phyloP scores from a whole-genome alignment of 2,329 filamentous ascomycete genomes.

The Xylaria sp. region DNA sequence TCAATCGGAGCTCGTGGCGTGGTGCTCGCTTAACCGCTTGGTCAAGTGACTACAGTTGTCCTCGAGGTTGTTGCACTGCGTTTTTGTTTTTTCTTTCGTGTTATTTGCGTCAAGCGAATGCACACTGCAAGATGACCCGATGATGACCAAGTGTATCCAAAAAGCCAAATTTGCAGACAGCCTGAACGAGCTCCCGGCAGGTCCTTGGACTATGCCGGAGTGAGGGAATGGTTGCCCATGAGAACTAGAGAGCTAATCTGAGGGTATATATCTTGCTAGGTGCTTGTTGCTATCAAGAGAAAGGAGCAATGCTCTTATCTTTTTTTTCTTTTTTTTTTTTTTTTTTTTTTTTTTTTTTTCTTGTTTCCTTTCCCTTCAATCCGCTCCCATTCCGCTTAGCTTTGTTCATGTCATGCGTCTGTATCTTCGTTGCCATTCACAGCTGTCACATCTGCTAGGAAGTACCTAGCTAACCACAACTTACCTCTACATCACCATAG shows the following conservation, averaged over 20 bases:
- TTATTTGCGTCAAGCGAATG: constrained; percentile 38
- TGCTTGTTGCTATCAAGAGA: background rate
- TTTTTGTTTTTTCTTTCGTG: constrained; percentile 33
- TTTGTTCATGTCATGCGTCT: background rate
- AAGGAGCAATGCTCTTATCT: background rate
- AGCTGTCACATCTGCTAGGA: background rate
- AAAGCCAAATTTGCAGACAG: constrained; percentile 70
- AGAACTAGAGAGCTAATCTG: constrained; percentile 70
- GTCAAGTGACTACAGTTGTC: constrained; percentile 38
- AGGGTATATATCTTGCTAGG: constrained; percentile 53
- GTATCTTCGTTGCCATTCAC: background rate
- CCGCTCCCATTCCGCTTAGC: background rate
- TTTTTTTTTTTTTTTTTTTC: too few relatives aligned
- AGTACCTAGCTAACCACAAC: background rate
- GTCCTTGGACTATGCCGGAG: constrained; percentile 27
- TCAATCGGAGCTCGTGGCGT: constrained; percentile 63
- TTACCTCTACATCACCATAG: background rate
- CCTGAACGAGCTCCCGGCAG: constrained; percentile 45
- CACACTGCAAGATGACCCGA: constrained; percentile 53
- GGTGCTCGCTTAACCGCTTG: constrained; percentile 39
- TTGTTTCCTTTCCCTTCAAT: too few relatives aligned
- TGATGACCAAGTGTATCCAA: constrained; percentile 65
- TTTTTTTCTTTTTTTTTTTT: background rate
- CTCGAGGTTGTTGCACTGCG: constrained; percentile 27
- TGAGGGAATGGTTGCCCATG: constrained; percentile 58